Evolutionary conservation across 148 eudicot species (phyloP), one percentile per base, ranked within the genome.

Genomic region (Fagopyrum esculentum): DNA sequence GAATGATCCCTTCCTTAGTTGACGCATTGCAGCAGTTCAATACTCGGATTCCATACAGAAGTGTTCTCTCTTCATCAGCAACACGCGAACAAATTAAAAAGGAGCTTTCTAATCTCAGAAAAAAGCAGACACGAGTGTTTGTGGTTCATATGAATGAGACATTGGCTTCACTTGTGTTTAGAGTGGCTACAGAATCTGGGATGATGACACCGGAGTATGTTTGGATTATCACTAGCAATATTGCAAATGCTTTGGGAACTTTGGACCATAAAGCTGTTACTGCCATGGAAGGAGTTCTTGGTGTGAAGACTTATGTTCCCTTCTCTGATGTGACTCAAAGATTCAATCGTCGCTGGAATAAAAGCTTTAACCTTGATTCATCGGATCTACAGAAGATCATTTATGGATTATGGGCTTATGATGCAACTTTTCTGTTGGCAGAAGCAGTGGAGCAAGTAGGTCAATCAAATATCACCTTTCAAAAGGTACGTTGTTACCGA

Each of bases 221-320:
- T 26, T 84, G 89, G 89, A 84, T 86, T 66, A 19, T 79, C 43
- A 84, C 89, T 6, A 81, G 77, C 79, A 85, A 55, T 11, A 46
- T 86, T 9, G 61, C 79, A 0, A 86, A 76, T 73, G 9, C 13
- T 1, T 19, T 86, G 51, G 72, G n/a, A 4, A 10, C 46, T 4
- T 47, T 82, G 51, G 76, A 80, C 54, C 76, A 49, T 11, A 17
- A 45, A 1, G 78, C 69, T 2, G 44, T 81, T 13, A 78, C 68
- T n/a, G 83, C 82, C 17, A 85, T 85, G 88, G 81, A 81, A 72
- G 88, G 88, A 8, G 86, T 85, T 7, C 6, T 85, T 1, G 89
- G 89, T 9, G 88, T 85, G 8, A 83, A 49, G 69, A 73, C 80
- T 26, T 54, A 79, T 54, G 57, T 81, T 26, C 83, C 84, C 35